Conservation (phyloP, 1,284 basidiomycete species). For the Schizophyllum amplum region DNA sequence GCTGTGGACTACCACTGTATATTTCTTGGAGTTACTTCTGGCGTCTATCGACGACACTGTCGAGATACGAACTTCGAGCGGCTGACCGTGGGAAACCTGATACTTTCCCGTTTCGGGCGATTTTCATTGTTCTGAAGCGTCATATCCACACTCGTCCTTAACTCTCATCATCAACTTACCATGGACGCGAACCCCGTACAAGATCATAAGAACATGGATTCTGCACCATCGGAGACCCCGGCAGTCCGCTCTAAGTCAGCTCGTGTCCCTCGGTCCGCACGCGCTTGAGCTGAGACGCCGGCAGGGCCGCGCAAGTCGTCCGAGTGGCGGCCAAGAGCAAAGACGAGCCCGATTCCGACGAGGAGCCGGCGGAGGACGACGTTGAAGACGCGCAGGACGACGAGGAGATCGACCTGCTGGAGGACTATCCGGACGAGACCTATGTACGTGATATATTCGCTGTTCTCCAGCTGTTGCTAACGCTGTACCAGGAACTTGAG, state of each 20-base stretch:
- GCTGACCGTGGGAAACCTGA: no score
- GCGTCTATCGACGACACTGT: no score
- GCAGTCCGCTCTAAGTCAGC: neutral
- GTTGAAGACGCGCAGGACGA: slow-evolving; percentile 24
- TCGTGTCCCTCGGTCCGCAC: neutral
- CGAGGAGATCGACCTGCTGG: slow-evolving; percentile 32
- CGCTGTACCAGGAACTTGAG: slow-evolving; percentile 68
- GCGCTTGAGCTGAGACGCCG: slow-evolving; percentile 15
- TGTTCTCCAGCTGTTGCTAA: slow-evolving; percentile 1
- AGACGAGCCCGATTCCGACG: slow-evolving; percentile 20
- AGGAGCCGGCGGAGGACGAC: slow-evolving; percentile 11
- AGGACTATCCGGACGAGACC: slow-evolving; percentile 54
- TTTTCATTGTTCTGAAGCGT: no score
- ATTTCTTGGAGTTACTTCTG: no score
- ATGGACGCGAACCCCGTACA: neutral
- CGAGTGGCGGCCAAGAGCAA: slow-evolving; percentile 18
- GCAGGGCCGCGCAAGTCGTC: slow-evolving; percentile 24
- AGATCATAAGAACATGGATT: neutral
- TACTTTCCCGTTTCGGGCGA: no score
- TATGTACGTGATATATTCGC: slow-evolving; percentile 39
- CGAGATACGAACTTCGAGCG: no score
- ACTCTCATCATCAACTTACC: neutral
- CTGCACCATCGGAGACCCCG: neutral
- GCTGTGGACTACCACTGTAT: neutral
- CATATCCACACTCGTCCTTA: neutral